Base-by-base conservation (phyloP, 805 yeast genomes). In the Torulaspora delbrueckii region DNA sequence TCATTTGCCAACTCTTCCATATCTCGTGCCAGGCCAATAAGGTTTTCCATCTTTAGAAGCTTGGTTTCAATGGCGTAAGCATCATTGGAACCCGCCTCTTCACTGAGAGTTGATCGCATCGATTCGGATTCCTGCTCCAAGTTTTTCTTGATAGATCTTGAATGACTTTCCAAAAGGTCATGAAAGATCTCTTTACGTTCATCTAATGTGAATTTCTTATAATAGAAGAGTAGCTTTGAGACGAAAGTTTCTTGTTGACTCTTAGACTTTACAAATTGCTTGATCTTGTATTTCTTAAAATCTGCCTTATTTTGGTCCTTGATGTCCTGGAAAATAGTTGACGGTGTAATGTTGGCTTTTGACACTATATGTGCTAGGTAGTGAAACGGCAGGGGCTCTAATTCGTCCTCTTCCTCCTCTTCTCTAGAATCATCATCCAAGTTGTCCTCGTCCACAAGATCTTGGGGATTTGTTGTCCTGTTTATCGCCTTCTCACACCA, bases 401-500 rank as follows among this genome's bases (percentile, higher is more conserved):
- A 33, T 1, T 39, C 46, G 4, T 51, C 56, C 4, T 41, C 54
- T 7, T 48, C 58, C 4, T 34, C 50, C 3, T 47, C 48, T 3
- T 43, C 46, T 2, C 46, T 52, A 8, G 42, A 51, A 5, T 40
- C 43, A 7, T 40, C 40, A 6, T 42, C 38, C 50, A 55, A 12
- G 4, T 22, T 19, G 13, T 28, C 41, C 39, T 45, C 42, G 30
- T 26, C 30, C n/a, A 26, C 30, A 1, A 5, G 30, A 12, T 26
- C 30, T 26, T 26, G 30, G 23, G 34, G 31, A 8, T 40, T 39
- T 5, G 30, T 44, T 13, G 40, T 30, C 23, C 26, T 28, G 6
- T 14, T 36, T 22, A 10, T 18, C 36, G 38, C 26, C n/a, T 13
- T 18, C 22, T 42, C 57, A 46, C 71, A 59, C 84, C 85, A 79